Percentiles rank a stretch among this genome's conserved stretches.
Conservation (phyloP, 2,329 filamentous ascomycete species). For the Erysiphe pulchra region DNA sequence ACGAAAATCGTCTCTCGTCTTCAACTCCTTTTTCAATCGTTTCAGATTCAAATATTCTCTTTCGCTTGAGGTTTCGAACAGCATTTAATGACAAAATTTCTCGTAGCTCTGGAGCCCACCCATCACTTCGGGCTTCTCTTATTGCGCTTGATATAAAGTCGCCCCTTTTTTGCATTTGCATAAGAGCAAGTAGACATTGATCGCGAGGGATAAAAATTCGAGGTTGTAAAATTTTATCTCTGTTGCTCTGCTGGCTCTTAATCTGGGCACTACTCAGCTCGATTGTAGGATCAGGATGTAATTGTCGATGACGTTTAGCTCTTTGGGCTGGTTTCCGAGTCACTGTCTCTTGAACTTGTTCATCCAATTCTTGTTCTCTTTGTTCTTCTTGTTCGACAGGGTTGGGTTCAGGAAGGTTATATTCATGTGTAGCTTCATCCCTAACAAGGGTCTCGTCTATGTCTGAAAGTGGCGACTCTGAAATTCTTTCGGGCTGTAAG, state of each 20-base stretch:
- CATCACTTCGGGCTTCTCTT: slow-evolving; percentile 48
- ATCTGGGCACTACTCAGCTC: slow-evolving; percentile 54
- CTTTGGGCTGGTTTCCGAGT: slow-evolving; percentile 46
- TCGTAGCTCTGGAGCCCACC: slow-evolving; percentile 79
- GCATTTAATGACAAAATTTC: slow-evolving; percentile 77
- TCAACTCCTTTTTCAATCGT: slow-evolving; percentile 53
- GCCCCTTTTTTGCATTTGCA: slow-evolving; percentile 78
- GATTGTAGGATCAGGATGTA: slow-evolving; percentile 55
- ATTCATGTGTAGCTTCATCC: slow-evolving; percentile 24
- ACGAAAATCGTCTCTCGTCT: slow-evolving; percentile 29
- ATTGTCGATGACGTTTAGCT: slow-evolving; percentile 54
- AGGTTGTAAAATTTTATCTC: slow-evolving; percentile 62
- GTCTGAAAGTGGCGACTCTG: slow-evolving; percentile 44
- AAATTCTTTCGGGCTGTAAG: slow-evolving; percentile 32
- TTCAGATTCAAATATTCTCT: slow-evolving; percentile 49
- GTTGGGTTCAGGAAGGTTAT: slow-evolving; percentile 21
- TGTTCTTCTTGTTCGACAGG: slow-evolving; percentile 28
- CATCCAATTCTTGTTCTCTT: neutral
- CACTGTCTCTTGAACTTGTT: slow-evolving; percentile 8
- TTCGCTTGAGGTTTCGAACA: slow-evolving; percentile 70
- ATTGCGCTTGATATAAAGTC: slow-evolving; percentile 75
- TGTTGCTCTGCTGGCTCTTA: slow-evolving; percentile 64
- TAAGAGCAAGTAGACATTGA: slow-evolving; percentile 59
- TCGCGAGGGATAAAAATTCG: slow-evolving; percentile 69
- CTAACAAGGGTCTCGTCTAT: slow-evolving; percentile 37